phyloP scores from a whole-genome alignment of 2,329 filamentous ascomycete species.

The Aspergillus neoniger region DNA sequence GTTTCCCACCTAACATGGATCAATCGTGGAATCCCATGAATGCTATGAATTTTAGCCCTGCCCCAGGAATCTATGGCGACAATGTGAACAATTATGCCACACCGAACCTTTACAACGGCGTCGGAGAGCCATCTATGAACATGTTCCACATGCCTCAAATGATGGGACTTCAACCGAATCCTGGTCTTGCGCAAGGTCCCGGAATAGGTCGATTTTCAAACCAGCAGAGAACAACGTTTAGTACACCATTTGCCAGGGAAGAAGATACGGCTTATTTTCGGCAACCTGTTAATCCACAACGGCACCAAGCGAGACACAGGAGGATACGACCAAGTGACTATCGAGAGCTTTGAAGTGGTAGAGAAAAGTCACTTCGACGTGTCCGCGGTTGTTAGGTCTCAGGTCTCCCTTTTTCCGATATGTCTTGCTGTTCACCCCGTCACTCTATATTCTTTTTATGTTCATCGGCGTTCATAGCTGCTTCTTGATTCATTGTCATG shows the following conservation, averaged over 20 bases:
- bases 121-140: conserved; percentile 34
- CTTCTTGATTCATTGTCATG: not conserved
- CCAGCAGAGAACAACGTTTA: conserved; percentile 58
- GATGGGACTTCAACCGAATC: conserved; percentile 31
- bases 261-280: conserved; percentile 93
- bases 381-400: not conserved
- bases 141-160: conserved; percentile 42
- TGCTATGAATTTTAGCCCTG: conserved; percentile 41
- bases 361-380: not conserved
- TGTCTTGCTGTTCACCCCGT: too few species aligned
- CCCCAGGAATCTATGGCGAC: conserved; percentile 39
- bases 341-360: conserved; percentile 65
- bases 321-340: conserved; percentile 87
- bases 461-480: not conserved
- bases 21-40: conserved; percentile 50
- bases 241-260: conserved; percentile 59
- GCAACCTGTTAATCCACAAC: conserved; percentile 91
- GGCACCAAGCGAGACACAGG: conserved; percentile 79
- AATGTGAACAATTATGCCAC: conserved; percentile 33
- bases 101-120: conserved; percentile 39
- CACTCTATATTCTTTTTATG: not conserved
- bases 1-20: conserved; percentile 37
- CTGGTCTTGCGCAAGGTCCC: conserved; percentile 33
- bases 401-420: not conserved
- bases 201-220: conserved; percentile 54